A percentile compares a stretch with the other conserved stretches of the same genome.
Evolutionary conservation across 768 basidiomycete species (phyloP).

Genomic region (Tylopilus cervinicoccineus): DNA sequence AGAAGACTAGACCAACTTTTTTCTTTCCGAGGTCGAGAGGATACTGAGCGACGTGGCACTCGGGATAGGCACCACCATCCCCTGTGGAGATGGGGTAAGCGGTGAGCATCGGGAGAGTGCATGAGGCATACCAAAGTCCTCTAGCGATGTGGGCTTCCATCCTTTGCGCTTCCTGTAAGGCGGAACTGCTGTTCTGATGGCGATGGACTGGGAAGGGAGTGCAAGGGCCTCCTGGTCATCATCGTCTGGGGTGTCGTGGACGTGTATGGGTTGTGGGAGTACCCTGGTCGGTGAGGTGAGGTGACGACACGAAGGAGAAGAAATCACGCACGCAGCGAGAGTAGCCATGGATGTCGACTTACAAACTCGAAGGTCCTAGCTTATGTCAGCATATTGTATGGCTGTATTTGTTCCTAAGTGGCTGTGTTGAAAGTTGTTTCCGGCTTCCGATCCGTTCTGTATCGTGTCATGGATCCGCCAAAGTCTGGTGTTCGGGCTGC

Average conservation of each 20-base stretch:
- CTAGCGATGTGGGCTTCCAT: constrained; percentile 81
- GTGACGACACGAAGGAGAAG: background rate
- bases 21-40: constrained; percentile 93
- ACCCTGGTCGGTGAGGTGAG: constrained; percentile 38
- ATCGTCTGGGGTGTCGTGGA: constrained; percentile 52
- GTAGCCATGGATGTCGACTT: constrained; percentile 47
- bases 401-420: constrained; percentile 19
- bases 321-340: constrained; percentile 65
- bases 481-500: constrained; percentile 57
- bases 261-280: constrained; percentile 63
- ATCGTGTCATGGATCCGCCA: constrained; percentile 11
- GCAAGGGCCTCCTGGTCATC: constrained; percentile 47
- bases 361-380: background rate
- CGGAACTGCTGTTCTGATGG: constrained; percentile 57
- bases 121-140: constrained; percentile 71
- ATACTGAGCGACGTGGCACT: constrained; percentile 97
- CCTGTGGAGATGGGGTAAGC: constrained; percentile 37
- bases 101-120: background rate
- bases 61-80: constrained; percentile 86
- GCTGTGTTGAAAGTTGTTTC: constrained; percentile 21
- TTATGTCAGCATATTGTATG: constrained; percentile 23
- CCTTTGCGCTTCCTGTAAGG: constrained; percentile 81
- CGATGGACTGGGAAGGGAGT: constrained; percentile 36
- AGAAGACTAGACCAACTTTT: constrained; percentile 54
- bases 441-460: constrained; percentile 16